Evolutionary conservation across 2,329 filamentous ascomycete species (phyloP).

Genomic region (Fusarium sp.): DNA sequence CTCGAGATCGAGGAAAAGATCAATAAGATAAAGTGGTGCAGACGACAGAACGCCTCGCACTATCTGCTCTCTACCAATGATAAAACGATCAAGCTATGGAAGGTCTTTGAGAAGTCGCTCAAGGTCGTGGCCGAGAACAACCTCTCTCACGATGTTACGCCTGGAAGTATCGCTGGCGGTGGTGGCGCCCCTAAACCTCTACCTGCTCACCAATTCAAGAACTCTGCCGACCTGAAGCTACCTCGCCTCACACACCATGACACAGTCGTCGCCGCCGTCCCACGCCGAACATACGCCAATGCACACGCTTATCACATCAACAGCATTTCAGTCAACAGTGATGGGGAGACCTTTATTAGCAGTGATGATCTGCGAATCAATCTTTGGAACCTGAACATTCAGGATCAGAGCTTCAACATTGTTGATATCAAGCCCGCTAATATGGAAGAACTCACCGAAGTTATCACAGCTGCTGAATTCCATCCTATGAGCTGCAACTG

Average conservation of each 20-base stretch:
- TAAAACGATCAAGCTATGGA: slow-evolving; percentile 99
- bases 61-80: slow-evolving; percentile 98
- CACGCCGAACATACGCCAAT: slow-evolving; percentile 95
- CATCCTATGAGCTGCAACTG: slow-evolving; percentile 98
- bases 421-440: slow-evolving; percentile 99
- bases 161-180: slow-evolving; percentile 75
- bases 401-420: slow-evolving; percentile 99
- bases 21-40: slow-evolving; percentile 99
- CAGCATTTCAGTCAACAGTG: slow-evolving; percentile 99
- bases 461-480: slow-evolving; percentile 98
- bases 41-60: slow-evolving; percentile 96
- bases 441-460: slow-evolving; percentile 99
- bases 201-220: slow-evolving; percentile 78
- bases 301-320: slow-evolving; percentile 99
- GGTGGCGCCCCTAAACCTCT: slow-evolving; percentile 81
- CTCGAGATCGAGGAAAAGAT: slow-evolving; percentile 99
- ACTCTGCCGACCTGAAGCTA: slow-evolving; percentile 85
- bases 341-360: slow-evolving; percentile 99
- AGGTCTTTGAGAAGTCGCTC: slow-evolving; percentile 98
- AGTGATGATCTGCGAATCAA: slow-evolving; percentile 98
- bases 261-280: slow-evolving; percentile 96
- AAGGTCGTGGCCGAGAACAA: slow-evolving; percentile 99
- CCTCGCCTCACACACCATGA: slow-evolving; percentile 97
- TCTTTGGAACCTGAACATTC: slow-evolving; percentile 98
- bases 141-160: slow-evolving; percentile 91